Percentiles rank a stretch among this genome's conserved stretches.
phyloP scores from a whole-genome alignment of 345 rosid species.

The Clausena lansium region DNA sequence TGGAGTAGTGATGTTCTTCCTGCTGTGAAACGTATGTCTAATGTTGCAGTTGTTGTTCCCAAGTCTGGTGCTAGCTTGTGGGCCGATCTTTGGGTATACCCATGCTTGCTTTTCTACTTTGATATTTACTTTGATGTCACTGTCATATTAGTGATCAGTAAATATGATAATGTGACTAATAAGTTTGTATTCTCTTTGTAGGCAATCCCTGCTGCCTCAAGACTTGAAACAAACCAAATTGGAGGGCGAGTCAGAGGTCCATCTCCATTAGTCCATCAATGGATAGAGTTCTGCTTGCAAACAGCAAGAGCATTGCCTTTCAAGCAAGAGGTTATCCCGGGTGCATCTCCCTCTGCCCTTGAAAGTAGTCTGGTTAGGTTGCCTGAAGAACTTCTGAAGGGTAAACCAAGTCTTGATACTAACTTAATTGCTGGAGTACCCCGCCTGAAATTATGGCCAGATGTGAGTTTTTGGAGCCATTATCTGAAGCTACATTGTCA shows the following conservation, averaged over 20 bases:
- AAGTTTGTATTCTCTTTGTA: constrained; percentile 20
- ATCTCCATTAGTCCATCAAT: constrained; percentile 79
- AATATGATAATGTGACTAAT: neutral
- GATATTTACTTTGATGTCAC: neutral
- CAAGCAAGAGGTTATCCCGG: constrained; percentile 73
- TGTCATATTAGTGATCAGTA: neutral
- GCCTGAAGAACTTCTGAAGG: constrained; percentile 33
- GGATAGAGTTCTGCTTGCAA: constrained; percentile 93
- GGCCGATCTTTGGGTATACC: too few species aligned
- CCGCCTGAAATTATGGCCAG: constrained; percentile 59
- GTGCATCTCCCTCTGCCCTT: constrained; percentile 66
- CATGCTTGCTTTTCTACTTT: neutral
- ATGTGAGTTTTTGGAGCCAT: constrained; percentile 87
- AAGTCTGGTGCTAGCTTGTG: too few species aligned
- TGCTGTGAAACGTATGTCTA: too few species aligned
- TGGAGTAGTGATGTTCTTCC: too few species aligned
- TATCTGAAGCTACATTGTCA: constrained; percentile 50
- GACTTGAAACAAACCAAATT: constrained; percentile 41
- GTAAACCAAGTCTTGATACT: constrained; percentile 64
- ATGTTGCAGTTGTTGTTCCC: too few species aligned
- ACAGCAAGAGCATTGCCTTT: constrained; percentile 77
- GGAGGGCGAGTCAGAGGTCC: constrained; percentile 87
- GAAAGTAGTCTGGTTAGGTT: constrained; percentile 26
- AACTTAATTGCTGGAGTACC: constrained; percentile 68
- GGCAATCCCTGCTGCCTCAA: constrained; percentile 71